A percentile compares a stretch with the other conserved stretches of the same genome.
These are phyloP conservation scores for Coemansia sp. DNA, from an alignment of 192 early-diverging fungal species.

Conservation along the genomic window DNA sequence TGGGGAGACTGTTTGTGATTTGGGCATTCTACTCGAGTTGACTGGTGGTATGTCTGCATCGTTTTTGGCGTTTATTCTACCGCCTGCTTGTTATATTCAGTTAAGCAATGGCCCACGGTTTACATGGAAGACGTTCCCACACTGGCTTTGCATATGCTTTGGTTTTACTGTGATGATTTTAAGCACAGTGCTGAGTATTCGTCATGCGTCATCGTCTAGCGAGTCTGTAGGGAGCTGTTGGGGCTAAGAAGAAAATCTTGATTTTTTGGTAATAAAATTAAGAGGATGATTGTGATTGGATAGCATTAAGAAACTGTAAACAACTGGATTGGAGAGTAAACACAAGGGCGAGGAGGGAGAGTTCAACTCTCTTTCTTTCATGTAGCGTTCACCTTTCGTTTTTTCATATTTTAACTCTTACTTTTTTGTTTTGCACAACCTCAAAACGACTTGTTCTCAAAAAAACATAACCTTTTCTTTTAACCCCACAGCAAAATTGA, in stretches of 20 bases:
- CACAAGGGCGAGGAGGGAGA: neutral
- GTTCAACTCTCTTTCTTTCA: neutral
- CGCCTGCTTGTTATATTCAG: constrained; percentile 76
- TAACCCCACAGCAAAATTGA: neutral
- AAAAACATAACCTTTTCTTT: constrained; percentile 13
- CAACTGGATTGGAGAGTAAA: constrained; percentile 1
- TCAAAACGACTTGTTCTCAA: neutral
- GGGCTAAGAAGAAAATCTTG: too few relatives aligned
- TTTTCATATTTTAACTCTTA: constrained; percentile 11
- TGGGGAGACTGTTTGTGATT: constrained; percentile 72
- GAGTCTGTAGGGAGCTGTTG: constrained; percentile 26
- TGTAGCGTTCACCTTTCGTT: constrained; percentile 15
- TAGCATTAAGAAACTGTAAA: constrained; percentile 9
- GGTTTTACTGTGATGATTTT: constrained; percentile 53
- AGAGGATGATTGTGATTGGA: constrained; percentile 1
- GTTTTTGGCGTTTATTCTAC: constrained; percentile 84
- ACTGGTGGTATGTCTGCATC: constrained; percentile 88
- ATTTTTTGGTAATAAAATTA: neutral
- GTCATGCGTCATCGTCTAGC: constrained; percentile 8
- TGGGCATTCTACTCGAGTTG: constrained; percentile 84
- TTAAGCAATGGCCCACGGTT: constrained; percentile 61
- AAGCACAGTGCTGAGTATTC: constrained; percentile 40
- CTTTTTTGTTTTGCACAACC: constrained; percentile 3
- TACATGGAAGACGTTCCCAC: constrained; percentile 61
- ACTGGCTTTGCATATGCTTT: constrained; percentile 72